phyloP scores from a whole-genome alignment of 106 monocot species.

The Allium sativum region DNA sequence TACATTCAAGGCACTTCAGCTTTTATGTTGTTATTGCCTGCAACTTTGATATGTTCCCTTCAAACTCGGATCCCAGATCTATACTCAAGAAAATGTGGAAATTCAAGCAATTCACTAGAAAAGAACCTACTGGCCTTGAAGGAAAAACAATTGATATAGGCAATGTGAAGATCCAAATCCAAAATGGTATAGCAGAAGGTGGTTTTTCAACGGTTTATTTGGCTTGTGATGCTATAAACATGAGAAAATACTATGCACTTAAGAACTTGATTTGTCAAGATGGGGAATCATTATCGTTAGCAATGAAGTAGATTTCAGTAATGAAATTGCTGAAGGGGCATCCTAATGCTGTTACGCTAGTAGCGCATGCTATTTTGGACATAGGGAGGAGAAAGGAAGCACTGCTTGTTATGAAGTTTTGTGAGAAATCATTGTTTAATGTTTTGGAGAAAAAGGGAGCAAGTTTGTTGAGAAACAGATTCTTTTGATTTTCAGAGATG shows the following conservation, averaged over 20 bases:
- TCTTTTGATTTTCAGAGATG: slow-evolving; percentile 69
- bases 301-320: slow-evolving; percentile 73
- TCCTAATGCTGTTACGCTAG: slow-evolving; percentile 71
- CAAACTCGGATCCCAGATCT: not conserved
- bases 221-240: slow-evolving; percentile 41
- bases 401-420: slow-evolving; percentile 80
- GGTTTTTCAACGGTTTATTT: slow-evolving; percentile 95
- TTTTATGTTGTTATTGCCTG: no score
- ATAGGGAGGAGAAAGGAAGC: slow-evolving; percentile 78
- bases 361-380: slow-evolving; percentile 54
- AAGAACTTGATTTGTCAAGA: slow-evolving; percentile 91
- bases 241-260: slow-evolving; percentile 77
- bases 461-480: slow-evolving; percentile 77
- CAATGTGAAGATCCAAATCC: slow-evolving; percentile 54
- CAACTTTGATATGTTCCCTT: no score
- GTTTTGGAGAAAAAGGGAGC: slow-evolving; percentile 69
- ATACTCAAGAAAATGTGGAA: slow-evolving; percentile 66
- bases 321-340: slow-evolving; percentile 80
- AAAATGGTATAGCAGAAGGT: slow-evolving; percentile 75
- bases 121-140: slow-evolving; percentile 68
- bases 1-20: no score
- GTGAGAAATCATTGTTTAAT: slow-evolving; percentile 76
- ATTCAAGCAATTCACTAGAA: slow-evolving; percentile 66
- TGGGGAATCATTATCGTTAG: slow-evolving; percentile 60
- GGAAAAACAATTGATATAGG: slow-evolving; percentile 65